Evolutionary conservation across 2,329 filamentous ascomycete genomes (phyloP), one percentile per base, ranked within the genome.

Genomic region (Cladosporium oxysporum): DNA sequence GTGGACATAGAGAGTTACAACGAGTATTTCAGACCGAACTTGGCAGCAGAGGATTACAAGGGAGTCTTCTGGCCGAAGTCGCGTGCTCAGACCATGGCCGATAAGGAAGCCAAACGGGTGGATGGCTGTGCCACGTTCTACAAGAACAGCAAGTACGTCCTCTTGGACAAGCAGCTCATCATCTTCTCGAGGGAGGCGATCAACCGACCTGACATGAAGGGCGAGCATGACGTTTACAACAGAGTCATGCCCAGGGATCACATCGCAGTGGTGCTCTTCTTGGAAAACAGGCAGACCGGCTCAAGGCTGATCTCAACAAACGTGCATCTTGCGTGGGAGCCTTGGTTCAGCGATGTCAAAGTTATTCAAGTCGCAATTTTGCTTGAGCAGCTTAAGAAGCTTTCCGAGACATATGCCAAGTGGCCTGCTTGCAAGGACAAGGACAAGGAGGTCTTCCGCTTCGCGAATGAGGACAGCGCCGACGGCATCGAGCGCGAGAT

Each of bases 221-320:
- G 93, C 65, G 92, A 96, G 74, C 92, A 96, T 76, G 95, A 99
- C 74, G 94, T 98, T 66, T 98, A 97, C 85, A 99, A 99, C 78
- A 91, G 95, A 31, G 91, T 99, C 67, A 98, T 97, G 95, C 93
- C 94, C 68, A 92, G 95, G 80, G 95, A 99, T 83, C 94, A 98
- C 76, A 97, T 99, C 78, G 95, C 91, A 18, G 90, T 97, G 58
- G 87, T 97, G 58, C 88, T 91, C 65, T 96, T 98, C 82, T 87
- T 99, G 69, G 95, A 99, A 79, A 97, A 96, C 74, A 88, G 94
- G 44, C 82, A 87, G 67, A 97, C 94, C 0, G 95, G 95, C n/a
- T 89, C 92, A 16, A 89, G 95, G 65, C 82, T 98, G 74, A 96
- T 99, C 69, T 88, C 98, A 41, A 92, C 92, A 71, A 98, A 98